These are phyloP conservation scores for Neurospora pannonica DNA, from an alignment of 495 filamentous ascomycete genomes.

Conservation along the genomic window DNA sequence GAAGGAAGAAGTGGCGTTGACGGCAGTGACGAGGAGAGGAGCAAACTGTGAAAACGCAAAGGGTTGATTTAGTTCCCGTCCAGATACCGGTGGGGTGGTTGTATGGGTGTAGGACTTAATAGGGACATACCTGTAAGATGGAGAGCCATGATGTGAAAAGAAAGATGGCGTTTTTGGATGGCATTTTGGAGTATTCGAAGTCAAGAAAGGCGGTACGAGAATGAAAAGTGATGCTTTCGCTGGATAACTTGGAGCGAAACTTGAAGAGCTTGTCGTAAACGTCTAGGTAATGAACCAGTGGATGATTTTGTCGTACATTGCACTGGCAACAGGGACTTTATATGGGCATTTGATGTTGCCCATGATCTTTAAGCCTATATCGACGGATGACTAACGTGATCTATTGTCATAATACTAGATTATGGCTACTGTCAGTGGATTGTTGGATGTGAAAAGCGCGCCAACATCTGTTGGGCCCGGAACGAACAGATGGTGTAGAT, in stretches of 20 bases:
- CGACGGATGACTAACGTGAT: not conserved
- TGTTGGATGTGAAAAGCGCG: too few species aligned
- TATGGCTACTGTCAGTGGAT: too few species aligned
- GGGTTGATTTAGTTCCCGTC: not conserved
- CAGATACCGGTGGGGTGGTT: not conserved
- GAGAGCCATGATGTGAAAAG: not conserved
- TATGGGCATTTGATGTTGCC: not conserved
- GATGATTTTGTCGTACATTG: not conserved
- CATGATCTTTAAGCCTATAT: not conserved
- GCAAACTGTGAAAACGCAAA: not conserved
- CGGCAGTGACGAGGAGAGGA: not conserved
- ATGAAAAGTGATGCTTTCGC: not conserved
- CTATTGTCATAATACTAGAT: too few species aligned
- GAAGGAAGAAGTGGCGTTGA: not conserved
- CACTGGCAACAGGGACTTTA: not conserved
- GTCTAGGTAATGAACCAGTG: not conserved
- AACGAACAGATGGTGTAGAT: too few species aligned
- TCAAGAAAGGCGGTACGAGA: not conserved
- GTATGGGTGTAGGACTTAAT: not conserved
- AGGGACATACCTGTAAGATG: not conserved
- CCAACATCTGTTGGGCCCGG: too few species aligned
- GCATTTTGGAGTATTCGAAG: not conserved
- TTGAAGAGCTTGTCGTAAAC: not conserved
- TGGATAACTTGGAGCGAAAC: not conserved
- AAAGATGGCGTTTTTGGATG: not conserved